Base-by-base conservation (phyloP, 1,139 yeast species). In the Diutina siamensis region DNA sequence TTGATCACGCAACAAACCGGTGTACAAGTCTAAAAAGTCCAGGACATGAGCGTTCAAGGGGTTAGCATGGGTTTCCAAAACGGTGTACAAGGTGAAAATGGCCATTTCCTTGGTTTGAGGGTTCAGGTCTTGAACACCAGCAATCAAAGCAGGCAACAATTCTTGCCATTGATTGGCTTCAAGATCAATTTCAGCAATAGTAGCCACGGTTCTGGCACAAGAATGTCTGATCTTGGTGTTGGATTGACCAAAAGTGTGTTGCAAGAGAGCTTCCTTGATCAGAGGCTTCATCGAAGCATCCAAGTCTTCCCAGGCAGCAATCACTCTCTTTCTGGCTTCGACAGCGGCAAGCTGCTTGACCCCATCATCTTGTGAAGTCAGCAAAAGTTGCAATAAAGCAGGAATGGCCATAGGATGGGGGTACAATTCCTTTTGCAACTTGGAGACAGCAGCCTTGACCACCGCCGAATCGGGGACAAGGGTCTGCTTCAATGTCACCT, bases 341-440 rank as follows among this genome's bases (percentile, higher is more conserved):
- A 92, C 96, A 51, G 97, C 95, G 17, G 97, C 95, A 53, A 92
- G 72, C 64, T 88, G 96, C 60, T 75, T 77, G 54, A 84, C 62
- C 55, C 80, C 78, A 50, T 72, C 78, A 53, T 77, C 78, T 38
- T 70, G 67, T 52, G 80, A 76, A 53, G 72, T 72, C 63, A 84
- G 92, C 59, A 87, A 73, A 52, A 92, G 77, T 58, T 85, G 94
- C 55, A 92, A 69, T 60, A 89, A 72, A 9, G 95, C 81, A 27
- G 96, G 94, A 49, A 92, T 74, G 18, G 94, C 78, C 55, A 74
- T 68, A 15, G 85, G 77, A 55, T 80, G 78, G 48, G 77, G 69
- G 67, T 84, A 92, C 59, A 82, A 84, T 46, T 84, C 88, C 52
- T 78, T 74, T 58, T 82, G 78, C 59, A 92, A 76, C 54, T 78